phyloP scores from a whole-genome alignment of 2,329 filamentous ascomycete species.

The Aureobasidium sp. region DNA sequence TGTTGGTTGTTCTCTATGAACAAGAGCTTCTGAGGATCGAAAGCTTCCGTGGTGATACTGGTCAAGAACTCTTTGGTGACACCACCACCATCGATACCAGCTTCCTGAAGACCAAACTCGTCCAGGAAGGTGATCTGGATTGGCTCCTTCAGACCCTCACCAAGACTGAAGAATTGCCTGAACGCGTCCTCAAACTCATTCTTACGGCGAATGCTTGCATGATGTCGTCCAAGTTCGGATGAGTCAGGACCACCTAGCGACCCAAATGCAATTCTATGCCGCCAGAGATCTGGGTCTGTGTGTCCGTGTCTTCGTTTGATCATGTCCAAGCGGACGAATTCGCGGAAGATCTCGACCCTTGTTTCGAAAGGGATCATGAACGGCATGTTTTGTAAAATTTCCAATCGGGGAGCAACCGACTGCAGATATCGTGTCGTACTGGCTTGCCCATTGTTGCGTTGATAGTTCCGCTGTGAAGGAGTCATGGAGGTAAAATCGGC shows the following conservation, averaged over 20 bases:
- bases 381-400: slow-evolving; percentile 90
- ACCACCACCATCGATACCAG: slow-evolving; percentile 91
- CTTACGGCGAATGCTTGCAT: slow-evolving; percentile 70
- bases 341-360: slow-evolving; percentile 82
- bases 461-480: slow-evolving; percentile 19
- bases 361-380: slow-evolving; percentile 93
- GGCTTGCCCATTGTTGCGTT: slow-evolving; percentile 55
- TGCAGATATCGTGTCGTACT: slow-evolving; percentile 65
- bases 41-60: slow-evolving; percentile 77
- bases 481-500: slow-evolving; percentile 14
- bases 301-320: slow-evolving; percentile 56
- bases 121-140: slow-evolving; percentile 97
- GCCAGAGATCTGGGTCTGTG: slow-evolving; percentile 67
- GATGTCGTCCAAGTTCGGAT: slow-evolving; percentile 47
- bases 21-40: slow-evolving; percentile 48
- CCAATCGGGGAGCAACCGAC: slow-evolving; percentile 72
- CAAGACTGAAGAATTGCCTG: slow-evolving; percentile 69
- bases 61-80: slow-evolving; percentile 97
- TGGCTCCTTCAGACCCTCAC: slow-evolving; percentile 79
- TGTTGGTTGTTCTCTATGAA: slow-evolving; percentile 83
- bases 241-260: background rate
- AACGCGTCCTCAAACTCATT: slow-evolving; percentile 80
- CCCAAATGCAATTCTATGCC: slow-evolving; percentile 37
- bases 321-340: slow-evolving; percentile 84
- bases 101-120: slow-evolving; percentile 75